Conservation (phyloP, 2,329 filamentous ascomycete genomes). For the Botrytis medusae region DNA sequence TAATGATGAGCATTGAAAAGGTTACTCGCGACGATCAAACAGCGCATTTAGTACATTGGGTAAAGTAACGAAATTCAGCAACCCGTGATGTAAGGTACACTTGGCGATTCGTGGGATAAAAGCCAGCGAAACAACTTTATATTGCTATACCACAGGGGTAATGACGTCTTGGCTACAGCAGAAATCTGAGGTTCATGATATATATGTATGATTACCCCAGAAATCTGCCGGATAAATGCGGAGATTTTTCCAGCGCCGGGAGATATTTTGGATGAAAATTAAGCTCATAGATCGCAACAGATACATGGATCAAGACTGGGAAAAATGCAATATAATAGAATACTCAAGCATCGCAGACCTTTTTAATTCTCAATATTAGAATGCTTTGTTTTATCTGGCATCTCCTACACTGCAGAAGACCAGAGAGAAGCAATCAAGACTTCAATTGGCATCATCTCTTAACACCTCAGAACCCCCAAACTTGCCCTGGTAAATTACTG, state of each 20-base stretch:
- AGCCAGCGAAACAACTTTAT: neutral
- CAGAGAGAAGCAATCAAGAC: neutral
- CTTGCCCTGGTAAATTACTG: neutral
- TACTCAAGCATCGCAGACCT: neutral
- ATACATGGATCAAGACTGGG: neutral
- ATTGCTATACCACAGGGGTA: neutral
- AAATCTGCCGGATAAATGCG: neutral
- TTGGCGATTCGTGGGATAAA: constrained; percentile 19
- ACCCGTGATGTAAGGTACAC: constrained; percentile 12
- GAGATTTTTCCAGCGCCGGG: neutral
- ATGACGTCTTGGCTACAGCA: neutral
- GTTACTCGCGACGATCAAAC: neutral
- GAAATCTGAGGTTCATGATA: neutral
- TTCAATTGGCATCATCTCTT: neutral
- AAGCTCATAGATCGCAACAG: neutral
- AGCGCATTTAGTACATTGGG: neutral
- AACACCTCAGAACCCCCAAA: neutral
- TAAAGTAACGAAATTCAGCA: neutral
- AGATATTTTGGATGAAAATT: neutral
- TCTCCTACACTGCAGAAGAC: neutral
- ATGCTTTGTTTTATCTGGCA: neutral
- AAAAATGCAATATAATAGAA: no score
- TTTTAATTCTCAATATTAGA: neutral
- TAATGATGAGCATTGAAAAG: neutral
- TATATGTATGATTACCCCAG: neutral